Base-by-base conservation (phyloP, 2,329 filamentous ascomycete species). In the Penicillium oxalicum region DNA sequence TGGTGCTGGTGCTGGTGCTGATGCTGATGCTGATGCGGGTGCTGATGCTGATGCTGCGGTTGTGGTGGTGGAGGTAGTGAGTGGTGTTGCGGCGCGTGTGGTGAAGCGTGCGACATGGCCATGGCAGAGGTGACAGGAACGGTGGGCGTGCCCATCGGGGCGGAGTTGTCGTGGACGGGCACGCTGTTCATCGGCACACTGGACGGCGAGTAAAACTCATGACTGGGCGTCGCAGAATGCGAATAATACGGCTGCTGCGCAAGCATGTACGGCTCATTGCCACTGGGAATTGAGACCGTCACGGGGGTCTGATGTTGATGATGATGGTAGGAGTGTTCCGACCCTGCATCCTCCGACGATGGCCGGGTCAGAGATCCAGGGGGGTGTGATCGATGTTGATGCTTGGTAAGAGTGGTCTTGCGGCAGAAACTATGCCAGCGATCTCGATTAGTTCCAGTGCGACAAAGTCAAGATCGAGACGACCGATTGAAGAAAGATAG, bases 321-420 rank as follows among this genome's bases (percentile, higher is more conserved):
- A 32, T 32, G 53, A 5, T 52, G 52, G 50, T 69, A 70, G 13
- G 66, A 67, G 34, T 66, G 62, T 51, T 70, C 67, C 6, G 68
- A 68, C 13, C 56, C 57, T 5, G 64, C 56, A 49, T 70, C 68
- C 52, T 69, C 67, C 5, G 67, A 69, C 9, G 66, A 62, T 34
- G 61, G 60, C 42, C 66, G 63, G 44, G 64, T 63, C 52, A 65
- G 42, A 9, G 61, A 56, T 2, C 64, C 67, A 11, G 65, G 61
- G 5, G 61, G 64, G 47, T 70, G 68, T n/a, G 67, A 67, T 45
- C 67, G 67, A 44, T 68, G 60, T 57, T 70, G 67, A 40, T 70
- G 68, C 46, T 70, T 70, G 18, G 67, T 70, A 42, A 70, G 60
- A 12, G 68, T 70, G 6, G 68, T 70, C 54, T 70, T 70, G 48